phyloP scores from a whole-genome alignment of 495 filamentous ascomycete genomes.

The Zalerion maritima region DNA sequence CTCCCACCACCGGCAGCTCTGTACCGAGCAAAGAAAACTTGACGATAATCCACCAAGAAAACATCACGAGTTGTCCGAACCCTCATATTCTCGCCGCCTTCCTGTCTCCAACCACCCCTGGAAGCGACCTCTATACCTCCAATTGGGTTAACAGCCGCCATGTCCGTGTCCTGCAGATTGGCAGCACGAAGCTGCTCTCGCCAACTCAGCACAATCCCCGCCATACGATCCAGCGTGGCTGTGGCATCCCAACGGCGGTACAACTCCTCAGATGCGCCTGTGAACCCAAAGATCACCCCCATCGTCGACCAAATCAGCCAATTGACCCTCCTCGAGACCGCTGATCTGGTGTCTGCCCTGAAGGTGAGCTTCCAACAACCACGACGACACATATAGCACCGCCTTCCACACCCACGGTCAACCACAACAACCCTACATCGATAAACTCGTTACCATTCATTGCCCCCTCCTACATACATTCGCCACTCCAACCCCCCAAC shows the following conservation, averaged over 20 bases:
- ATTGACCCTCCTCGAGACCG: constrained; percentile 94
- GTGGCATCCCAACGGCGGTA: constrained; percentile 39
- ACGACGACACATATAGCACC: not conserved
- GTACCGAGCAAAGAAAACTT: constrained; percentile 5
- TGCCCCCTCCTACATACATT: too few species aligned
- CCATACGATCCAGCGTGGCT: constrained; percentile 22
- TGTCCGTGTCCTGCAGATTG: constrained; percentile 45
- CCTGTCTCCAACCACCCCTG: too few species aligned
- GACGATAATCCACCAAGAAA: constrained; percentile 1
- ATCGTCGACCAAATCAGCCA: constrained; percentile 98
- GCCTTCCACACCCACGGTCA: constrained; percentile 1
- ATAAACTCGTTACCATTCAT: too few species aligned
- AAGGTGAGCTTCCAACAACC: constrained; percentile 76
- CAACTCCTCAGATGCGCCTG: constrained; percentile 53
- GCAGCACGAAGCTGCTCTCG: constrained; percentile 45
- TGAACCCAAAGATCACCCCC: constrained; percentile 73
- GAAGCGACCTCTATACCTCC: too few species aligned
- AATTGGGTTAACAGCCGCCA: constrained; percentile 15
- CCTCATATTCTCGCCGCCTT: not conserved
- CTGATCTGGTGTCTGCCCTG: constrained; percentile 79
- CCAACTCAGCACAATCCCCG: constrained; percentile 28
- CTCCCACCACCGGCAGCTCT: not conserved
- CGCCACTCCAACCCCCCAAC: too few species aligned
- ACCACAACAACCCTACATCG: constrained; percentile 10
- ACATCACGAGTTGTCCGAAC: constrained; percentile 1